Evolutionary conservation across 768 basidiomycete genomes (phyloP).

Genomic region (Hygrocybe punicea): DNA sequence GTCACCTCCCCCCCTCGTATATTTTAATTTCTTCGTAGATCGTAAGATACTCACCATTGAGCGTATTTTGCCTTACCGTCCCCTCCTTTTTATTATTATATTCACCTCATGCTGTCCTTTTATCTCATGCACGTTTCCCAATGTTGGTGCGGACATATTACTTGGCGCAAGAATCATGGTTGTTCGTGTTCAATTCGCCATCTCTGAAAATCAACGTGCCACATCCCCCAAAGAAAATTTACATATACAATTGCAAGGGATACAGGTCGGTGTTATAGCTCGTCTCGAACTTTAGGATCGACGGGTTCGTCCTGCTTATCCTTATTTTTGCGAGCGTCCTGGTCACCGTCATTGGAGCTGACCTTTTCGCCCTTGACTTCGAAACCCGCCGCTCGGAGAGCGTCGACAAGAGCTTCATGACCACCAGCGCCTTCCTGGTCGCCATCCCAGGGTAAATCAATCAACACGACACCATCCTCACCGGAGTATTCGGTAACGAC

Average conservation of each 20-base stretch:
- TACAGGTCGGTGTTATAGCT: neutral
- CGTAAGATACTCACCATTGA: no score
- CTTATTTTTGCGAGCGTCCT: conserved; percentile 29
- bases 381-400: conserved; percentile 52
- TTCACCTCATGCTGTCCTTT: no score
- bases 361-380: conserved; percentile 42
- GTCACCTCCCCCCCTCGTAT: neutral
- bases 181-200: no score
- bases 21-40: no score
- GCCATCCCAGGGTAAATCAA: conserved; percentile 41
- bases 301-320: conserved; percentile 30
- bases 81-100: no score
- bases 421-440: conserved; percentile 36
- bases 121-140: no score
- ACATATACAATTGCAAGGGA: neutral
- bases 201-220: no score
- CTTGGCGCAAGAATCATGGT: no score
- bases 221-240: no score
- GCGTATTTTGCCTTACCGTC: no score
- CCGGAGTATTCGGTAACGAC: conserved; percentile 44
- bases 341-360: conserved; percentile 21
- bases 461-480: conserved; percentile 42
- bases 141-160: no score
- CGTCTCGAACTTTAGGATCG: neutral
- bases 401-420: conserved; percentile 37